These are phyloP conservation scores for Aeschynomene evenia DNA, from an alignment of 306 rosid genomes.

Conservation along the genomic window DNA sequence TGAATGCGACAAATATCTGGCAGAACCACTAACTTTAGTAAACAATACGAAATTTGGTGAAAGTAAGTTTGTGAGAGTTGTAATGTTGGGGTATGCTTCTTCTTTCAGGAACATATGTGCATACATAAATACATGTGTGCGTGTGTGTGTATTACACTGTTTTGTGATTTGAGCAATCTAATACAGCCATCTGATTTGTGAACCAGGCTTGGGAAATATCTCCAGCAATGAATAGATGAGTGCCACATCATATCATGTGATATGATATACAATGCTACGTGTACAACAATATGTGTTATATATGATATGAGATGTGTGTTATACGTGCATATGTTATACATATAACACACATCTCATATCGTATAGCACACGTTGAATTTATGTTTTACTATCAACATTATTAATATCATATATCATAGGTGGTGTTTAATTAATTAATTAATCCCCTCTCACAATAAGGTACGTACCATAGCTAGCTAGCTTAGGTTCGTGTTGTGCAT, in stretches of 20 bases:
- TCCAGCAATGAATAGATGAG: slow-evolving; percentile 15
- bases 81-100: slow-evolving; percentile 27
- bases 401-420: no score
- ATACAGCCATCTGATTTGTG: slow-evolving; percentile 1
- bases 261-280: no score
- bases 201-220: background rate
- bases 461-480: no score
- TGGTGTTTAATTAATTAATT: no score
- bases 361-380: no score
- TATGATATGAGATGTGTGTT: no score
- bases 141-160: no score
- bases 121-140: no score
- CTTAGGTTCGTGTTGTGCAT: slow-evolving; percentile 42
- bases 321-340: no score
- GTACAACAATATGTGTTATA: no score
- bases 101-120: slow-evolving; percentile 5
- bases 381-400: no score
- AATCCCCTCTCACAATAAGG: background rate
- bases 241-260: background rate
- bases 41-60: slow-evolving; percentile 1
- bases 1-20: background rate
- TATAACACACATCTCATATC: no score
- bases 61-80: slow-evolving; percentile 13
- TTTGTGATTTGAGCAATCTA: background rate
- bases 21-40: slow-evolving; percentile 21